Conservation (phyloP, 495 filamentous ascomycete species). For the Penicillium coprophilum region DNA sequence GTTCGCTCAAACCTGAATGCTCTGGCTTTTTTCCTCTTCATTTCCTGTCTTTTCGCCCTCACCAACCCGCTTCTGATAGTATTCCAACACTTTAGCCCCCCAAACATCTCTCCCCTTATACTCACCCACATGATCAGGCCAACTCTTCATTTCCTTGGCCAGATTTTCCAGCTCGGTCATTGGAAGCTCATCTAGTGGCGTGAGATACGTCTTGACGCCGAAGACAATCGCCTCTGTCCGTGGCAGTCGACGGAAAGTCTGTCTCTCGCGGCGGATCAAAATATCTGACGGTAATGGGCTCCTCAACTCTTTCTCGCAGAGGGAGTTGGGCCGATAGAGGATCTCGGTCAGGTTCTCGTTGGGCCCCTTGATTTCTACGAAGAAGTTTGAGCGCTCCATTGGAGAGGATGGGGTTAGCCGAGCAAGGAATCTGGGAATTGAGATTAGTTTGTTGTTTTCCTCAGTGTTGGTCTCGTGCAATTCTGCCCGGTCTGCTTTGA, state of each 20-base stretch:
- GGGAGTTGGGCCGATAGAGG: slow-evolving; percentile 36
- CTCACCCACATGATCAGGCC: slow-evolving; percentile 51
- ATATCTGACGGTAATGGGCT: slow-evolving; percentile 42
- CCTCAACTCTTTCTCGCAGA: slow-evolving; percentile 34
- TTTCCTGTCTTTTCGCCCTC: slow-evolving; percentile 5
- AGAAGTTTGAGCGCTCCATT: slow-evolving; percentile 57
- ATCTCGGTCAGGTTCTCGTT: slow-evolving; percentile 45
- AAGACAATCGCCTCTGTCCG: slow-evolving; percentile 51
- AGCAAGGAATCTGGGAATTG: slow-evolving; percentile 43
- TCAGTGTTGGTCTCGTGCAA: not conserved
- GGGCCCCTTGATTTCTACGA: slow-evolving; percentile 49
- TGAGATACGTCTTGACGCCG: slow-evolving; percentile 55
- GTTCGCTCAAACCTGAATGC: slow-evolving; percentile 25
- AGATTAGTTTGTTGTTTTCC: slow-evolving; percentile 6
- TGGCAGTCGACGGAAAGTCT: slow-evolving; percentile 54
- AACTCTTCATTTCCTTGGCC: slow-evolving; percentile 49
- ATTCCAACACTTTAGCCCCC: slow-evolving; percentile 47
- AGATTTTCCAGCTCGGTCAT: slow-evolving; percentile 46
- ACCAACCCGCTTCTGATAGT: slow-evolving; percentile 32
- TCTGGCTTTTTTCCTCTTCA: slow-evolving; percentile 16
- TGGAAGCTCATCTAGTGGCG: slow-evolving; percentile 46
- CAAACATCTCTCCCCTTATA: slow-evolving; percentile 56
- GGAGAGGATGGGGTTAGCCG: slow-evolving; percentile 45
- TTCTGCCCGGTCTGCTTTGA: not conserved
- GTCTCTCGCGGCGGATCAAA: slow-evolving; percentile 53